Evolutionary conservation across 768 basidiomycete species (phyloP).

Genomic region (Cytidiella melzeri): DNA sequence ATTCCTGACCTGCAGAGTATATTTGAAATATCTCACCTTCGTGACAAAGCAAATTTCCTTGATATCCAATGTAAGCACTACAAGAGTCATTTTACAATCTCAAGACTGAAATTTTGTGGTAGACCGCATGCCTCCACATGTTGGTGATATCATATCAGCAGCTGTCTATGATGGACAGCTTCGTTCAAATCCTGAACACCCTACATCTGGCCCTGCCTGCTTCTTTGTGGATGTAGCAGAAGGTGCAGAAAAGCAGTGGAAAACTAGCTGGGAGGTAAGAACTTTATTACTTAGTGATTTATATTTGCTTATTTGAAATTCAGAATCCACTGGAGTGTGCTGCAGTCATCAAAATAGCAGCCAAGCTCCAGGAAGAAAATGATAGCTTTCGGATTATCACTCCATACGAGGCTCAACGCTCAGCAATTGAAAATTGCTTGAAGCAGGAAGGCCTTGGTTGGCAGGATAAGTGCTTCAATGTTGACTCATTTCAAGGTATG

Average conservation of each 20-base stretch:
- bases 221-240: constrained; percentile 53
- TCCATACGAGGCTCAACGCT: constrained; percentile 74
- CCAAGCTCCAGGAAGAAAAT: constrained; percentile 43
- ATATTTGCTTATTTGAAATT: not conserved
- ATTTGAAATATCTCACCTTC: constrained; percentile 68
- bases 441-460: constrained; percentile 44
- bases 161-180: constrained; percentile 60
- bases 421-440: constrained; percentile 49
- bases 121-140: constrained; percentile 84
- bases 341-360: constrained; percentile 51
- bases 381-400: constrained; percentile 64
- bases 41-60: constrained; percentile 44
- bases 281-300: not conserved
- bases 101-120: constrained; percentile 7
- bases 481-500: constrained; percentile 77
- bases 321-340: constrained; percentile 60
- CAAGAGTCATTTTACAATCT: constrained; percentile 5
- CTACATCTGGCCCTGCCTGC: constrained; percentile 44
- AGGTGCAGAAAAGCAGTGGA: constrained; percentile 29
- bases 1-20: constrained; percentile 61
- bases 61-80: constrained; percentile 66
- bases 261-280: constrained; percentile 36
- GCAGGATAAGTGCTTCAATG: constrained; percentile 69
- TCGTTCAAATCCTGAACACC: constrained; percentile 45
- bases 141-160: constrained; percentile 67